phyloP scores from a whole-genome alignment of 2,329 filamentous ascomycete species.

The Ceratocystis ficicola region DNA sequence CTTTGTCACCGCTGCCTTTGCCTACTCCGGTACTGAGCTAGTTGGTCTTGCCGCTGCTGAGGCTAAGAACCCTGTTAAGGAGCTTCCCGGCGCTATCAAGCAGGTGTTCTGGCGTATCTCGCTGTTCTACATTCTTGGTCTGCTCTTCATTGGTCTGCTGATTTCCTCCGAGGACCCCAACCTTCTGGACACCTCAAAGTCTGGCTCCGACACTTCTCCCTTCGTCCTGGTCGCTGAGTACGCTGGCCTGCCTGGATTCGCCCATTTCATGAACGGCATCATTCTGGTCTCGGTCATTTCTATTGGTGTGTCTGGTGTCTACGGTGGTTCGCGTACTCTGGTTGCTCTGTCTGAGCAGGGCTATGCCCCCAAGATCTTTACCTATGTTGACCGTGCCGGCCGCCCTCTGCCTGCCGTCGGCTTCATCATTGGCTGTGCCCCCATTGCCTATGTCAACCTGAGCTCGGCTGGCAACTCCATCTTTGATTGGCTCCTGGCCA shows the following conservation, averaged over 20 bases:
- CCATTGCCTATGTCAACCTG: conserved; percentile 38
- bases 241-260: conserved; percentile 37
- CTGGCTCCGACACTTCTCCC: conserved; percentile 33
- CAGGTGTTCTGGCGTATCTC: conserved; percentile 50
- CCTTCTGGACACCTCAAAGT: conserved; percentile 32
- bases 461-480: conserved; percentile 38
- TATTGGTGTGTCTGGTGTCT: conserved; percentile 43
- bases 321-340: conserved; percentile 44
- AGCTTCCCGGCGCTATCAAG: conserved; percentile 66
- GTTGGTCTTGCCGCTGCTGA: conserved; percentile 61
- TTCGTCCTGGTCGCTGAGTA: conserved; percentile 41
- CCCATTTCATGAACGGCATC: conserved; percentile 42
- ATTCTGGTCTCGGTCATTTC: conserved; percentile 44
- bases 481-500: conserved; percentile 52
- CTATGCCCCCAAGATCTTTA: conserved; percentile 43
- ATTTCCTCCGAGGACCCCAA: conserved; percentile 34
- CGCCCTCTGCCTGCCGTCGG: conserved; percentile 39
- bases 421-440: conserved; percentile 36
- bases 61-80: conserved; percentile 53
- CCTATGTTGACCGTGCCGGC: conserved; percentile 43
- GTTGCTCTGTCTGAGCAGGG: conserved; percentile 44
- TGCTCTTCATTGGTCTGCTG: conserved; percentile 39
- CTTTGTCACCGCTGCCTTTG: conserved; percentile 58
- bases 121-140: conserved; percentile 39
- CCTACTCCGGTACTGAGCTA: conserved; percentile 55